Conservation (phyloP, 1,139 yeast species). For the Suhomyces atakaporum region DNA sequence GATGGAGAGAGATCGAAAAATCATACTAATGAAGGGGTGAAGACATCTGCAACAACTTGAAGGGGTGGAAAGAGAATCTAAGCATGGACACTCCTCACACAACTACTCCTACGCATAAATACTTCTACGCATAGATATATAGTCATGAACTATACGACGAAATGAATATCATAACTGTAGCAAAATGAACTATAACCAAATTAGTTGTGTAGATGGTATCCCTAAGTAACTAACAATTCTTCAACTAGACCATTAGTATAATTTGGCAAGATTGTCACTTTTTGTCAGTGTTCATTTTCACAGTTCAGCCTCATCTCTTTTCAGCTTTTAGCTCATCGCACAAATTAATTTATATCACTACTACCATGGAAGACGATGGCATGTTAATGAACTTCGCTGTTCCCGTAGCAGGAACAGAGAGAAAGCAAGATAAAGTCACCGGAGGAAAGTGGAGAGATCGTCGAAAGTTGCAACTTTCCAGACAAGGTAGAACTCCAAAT, state of each 20-base stretch:
- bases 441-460: conserved; percentile 87
- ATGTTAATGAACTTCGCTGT: conserved; percentile 64
- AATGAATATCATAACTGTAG: not conserved
- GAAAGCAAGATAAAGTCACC: conserved; percentile 40
- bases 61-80: not conserved
- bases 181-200: no score
- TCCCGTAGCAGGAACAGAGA: conserved; percentile 23
- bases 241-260: no score
- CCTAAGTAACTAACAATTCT: no score
- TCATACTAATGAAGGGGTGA: no score
- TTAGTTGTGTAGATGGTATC: no score
- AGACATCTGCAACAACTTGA: no score
- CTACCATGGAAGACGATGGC: conserved; percentile 57
- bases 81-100: no score
- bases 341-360: conserved; percentile 3
- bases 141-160: not conserved
- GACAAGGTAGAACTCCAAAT: conserved; percentile 49
- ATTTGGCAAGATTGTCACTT: no score
- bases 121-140: not conserved
- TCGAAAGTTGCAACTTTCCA: conserved; percentile 54
- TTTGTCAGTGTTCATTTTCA: no score
- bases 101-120: no score
- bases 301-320: not conserved
- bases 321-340: conserved; percentile 6
- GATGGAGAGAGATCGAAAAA: not conserved